Conservation (phyloP, 495 filamentous ascomycete genomes). For the Penicillium bialowiezense region DNA sequence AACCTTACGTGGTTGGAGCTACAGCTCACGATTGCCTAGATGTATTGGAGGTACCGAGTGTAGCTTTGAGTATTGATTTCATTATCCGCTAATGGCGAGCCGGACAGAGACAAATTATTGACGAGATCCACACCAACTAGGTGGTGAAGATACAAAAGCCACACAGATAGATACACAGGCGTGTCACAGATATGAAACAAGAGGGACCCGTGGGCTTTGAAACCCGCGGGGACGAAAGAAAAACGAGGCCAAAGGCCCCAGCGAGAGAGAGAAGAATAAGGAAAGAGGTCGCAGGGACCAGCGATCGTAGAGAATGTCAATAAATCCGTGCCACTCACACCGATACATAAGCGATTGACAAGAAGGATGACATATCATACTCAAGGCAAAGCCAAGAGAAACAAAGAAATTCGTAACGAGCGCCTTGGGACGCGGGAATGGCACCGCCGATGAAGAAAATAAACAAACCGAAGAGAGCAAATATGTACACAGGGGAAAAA, state of each 20-base stretch:
- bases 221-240: constrained; percentile 26
- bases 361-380: constrained; percentile 35
- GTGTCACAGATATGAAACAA: constrained; percentile 16
- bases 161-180: constrained; percentile 16
- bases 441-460: constrained; percentile 21
- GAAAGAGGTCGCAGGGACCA: constrained; percentile 17
- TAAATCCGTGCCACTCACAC: constrained; percentile 29
- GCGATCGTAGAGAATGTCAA: constrained; percentile 31
- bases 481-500: constrained; percentile 26
- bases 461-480: constrained; percentile 16
- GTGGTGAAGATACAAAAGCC: constrained; percentile 7
- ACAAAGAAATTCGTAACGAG: constrained; percentile 45
- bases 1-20: too few relatives aligned
- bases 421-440: constrained; percentile 17
- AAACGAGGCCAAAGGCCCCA: constrained; percentile 17
- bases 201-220: constrained; percentile 14
- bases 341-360: constrained; percentile 39
- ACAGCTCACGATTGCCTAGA: too few relatives aligned
- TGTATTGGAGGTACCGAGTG: not conserved
- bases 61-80: not conserved
- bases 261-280: constrained; percentile 11
- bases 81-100: constrained; percentile 5
- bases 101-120: constrained; percentile 7
- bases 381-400: constrained; percentile 31
- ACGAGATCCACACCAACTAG: constrained; percentile 1